Evolutionary conservation across 495 filamentous ascomycete genomes (phyloP).

Genomic region (Monascus purpureus): DNA sequence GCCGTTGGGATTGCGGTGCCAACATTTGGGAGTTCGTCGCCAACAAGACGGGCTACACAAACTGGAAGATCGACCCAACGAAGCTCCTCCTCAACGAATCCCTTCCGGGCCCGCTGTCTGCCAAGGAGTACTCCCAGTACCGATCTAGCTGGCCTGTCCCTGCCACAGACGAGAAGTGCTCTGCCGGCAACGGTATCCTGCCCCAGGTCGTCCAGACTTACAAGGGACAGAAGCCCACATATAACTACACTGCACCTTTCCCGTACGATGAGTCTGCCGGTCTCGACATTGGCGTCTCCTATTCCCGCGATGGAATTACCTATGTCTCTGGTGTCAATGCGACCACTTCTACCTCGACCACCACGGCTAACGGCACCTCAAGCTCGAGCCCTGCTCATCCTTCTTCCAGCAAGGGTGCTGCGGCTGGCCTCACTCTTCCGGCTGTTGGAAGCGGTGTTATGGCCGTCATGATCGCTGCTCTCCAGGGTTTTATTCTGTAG

Average conservation of each 20-base stretch:
- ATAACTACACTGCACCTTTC: constrained; percentile 9
- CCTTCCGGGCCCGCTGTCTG: constrained; percentile 13
- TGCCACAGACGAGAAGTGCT: constrained; percentile 8
- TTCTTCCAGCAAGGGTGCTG: constrained; percentile 39
- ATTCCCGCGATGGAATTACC: constrained; percentile 4
- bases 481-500: no score
- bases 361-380: not conserved
- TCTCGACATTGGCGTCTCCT: constrained; percentile 1
- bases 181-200: constrained; percentile 11
- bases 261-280: constrained; percentile 3
- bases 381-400: constrained; percentile 32
- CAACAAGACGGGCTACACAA: constrained; percentile 29
- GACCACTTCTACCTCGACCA: not conserved
- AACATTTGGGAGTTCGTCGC: constrained; percentile 41
- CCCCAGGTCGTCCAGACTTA: constrained; percentile 6
- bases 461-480: no score
- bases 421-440: no score
- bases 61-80: constrained; percentile 10
- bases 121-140: constrained; percentile 4
- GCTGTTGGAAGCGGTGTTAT: no score
- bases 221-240: constrained; percentile 2
- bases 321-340: constrained; percentile 4
- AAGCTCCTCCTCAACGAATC: constrained; percentile 13
- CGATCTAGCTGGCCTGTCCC: constrained; percentile 10
- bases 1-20: constrained; percentile 44